Base-by-base conservation (phyloP, 441 rosid species). In the California macrophylla region DNA sequence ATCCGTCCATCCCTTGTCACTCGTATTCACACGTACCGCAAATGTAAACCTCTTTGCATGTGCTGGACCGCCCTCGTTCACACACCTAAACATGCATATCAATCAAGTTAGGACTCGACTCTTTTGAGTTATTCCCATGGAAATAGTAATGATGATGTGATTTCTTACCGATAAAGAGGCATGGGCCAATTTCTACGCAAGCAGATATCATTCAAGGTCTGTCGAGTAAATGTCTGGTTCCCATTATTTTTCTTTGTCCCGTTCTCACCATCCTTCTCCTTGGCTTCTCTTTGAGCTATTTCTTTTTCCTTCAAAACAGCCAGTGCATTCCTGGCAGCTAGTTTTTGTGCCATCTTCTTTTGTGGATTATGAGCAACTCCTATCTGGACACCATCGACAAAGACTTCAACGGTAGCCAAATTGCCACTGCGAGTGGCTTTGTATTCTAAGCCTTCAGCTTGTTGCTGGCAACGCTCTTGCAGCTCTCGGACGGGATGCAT, bases 401-500 rank as follows among this genome's bases (percentile, higher is more conserved):
- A 95, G 32, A 95, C 99, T 85, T 95, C 96, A 60, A 95, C 98
- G 20, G 96, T 95, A 18, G 98, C 99, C 79, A 89, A 72, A 82
- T 87, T 95, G 73, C 98, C 99, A 67, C 75, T 85, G 69, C 99
- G 78, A 38, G 85, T 82, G 70, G 98, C 90, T 75, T 88, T 95
- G 79, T 95, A 95, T 72, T 92, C 99, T 82, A 95, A 81, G 28
- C 97, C 98, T 88, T 95, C 98, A 28, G 97, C 99, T 77, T 92
- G 97, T 70, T 95, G 98, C 84, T 92, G 99, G 80, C 99, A 95
- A 8, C 99, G 89, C 76, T 95, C 99, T 82, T 95, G 98, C 67
- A 95, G 91, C 84, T 92, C 99, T 79, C 99, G 77, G 25, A 95
- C 99, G 26, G 99, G 99, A 86, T 95, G 99, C 99, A 95, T 95